Evolutionary conservation across 257 asterid genomes (phyloP).

Genomic region (Apocynum venetum): DNA sequence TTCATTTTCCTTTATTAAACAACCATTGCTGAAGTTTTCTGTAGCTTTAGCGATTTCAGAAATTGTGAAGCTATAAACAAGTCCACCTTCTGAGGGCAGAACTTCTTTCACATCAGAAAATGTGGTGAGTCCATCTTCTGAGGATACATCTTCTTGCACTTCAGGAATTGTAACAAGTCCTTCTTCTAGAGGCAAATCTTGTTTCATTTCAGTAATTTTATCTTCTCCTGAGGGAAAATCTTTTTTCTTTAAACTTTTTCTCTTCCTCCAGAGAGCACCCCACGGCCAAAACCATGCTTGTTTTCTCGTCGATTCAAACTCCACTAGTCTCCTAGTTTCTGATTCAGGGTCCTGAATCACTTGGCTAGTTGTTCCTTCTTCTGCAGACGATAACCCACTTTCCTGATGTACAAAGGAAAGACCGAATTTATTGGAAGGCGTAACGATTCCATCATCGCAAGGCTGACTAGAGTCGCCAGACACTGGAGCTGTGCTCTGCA

Average conservation of each 20-base stretch:
- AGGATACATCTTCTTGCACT: too few relatives aligned
- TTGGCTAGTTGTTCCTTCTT: not conserved
- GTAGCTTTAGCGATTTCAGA: not conserved
- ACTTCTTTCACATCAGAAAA: too few relatives aligned
- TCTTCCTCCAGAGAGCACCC: not conserved
- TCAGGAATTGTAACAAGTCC: too few relatives aligned
- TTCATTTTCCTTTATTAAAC: not conserved
- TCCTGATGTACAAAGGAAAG: not conserved
- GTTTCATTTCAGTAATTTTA: not conserved
- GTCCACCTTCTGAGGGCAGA: too few relatives aligned
- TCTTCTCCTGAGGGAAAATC: not conserved
- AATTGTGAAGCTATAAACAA: too few relatives aligned
- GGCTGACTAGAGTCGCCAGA: not conserved
- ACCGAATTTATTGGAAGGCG: too few relatives aligned
- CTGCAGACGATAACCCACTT: not conserved
- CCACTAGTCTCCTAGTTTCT: not conserved
- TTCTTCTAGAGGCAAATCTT: not conserved
- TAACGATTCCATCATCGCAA: not conserved
- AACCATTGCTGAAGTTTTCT: not conserved
- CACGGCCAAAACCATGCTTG: not conserved
- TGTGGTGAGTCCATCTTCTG: too few relatives aligned
- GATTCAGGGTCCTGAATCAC: not conserved
- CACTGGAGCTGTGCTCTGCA: not conserved
- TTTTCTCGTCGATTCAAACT: not conserved
- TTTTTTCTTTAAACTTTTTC: not conserved